Evolutionary conservation across 164 flowering plant species (phyloP).

Genomic region (Dillenia suffruticosa): DNA sequence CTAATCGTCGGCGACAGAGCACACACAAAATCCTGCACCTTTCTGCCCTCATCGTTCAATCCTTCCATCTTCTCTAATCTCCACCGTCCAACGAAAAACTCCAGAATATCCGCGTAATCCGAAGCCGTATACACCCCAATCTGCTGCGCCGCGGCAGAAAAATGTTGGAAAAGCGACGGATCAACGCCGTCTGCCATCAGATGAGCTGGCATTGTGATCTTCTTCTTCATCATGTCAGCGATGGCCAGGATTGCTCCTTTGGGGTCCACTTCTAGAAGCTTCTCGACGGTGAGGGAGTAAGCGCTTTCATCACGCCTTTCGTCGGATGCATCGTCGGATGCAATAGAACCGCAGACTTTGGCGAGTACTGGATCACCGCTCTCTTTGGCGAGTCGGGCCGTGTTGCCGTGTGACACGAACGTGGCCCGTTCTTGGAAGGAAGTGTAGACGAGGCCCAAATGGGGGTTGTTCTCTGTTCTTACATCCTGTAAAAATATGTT

Average conservation of each 20-base stretch:
- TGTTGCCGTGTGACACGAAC: constrained; percentile 56
- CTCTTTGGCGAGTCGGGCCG: constrained; percentile 46
- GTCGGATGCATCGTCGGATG: constrained; percentile 50
- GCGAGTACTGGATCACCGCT: constrained; percentile 45
- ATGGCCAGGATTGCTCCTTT: constrained; percentile 37
- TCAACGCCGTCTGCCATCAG: constrained; percentile 51
- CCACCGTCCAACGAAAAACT: constrained; percentile 50
- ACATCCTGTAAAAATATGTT: constrained; percentile 28
- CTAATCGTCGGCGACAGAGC: constrained; percentile 41
- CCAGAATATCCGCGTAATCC: constrained; percentile 50
- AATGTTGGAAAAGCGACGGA: constrained; percentile 42
- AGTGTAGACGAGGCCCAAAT: constrained; percentile 51
- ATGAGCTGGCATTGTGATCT: constrained; percentile 59
- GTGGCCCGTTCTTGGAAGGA: constrained; percentile 58
- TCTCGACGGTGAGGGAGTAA: constrained; percentile 39
- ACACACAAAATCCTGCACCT: constrained; percentile 50
- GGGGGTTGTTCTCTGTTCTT: constrained; percentile 55
- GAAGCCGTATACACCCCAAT: constrained; percentile 48
- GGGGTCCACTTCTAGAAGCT: constrained; percentile 48
- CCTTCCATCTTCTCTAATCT: constrained; percentile 44
- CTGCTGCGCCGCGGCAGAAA: constrained; percentile 51
- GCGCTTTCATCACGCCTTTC: constrained; percentile 55
- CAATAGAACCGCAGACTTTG: constrained; percentile 46
- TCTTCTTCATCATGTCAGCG: constrained; percentile 44
- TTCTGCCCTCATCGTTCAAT: constrained; percentile 33